Evolutionary conservation across 108 stramenopile genomes (phyloP).

Genomic region (Pseudonitzschia delicatissima): DNA sequence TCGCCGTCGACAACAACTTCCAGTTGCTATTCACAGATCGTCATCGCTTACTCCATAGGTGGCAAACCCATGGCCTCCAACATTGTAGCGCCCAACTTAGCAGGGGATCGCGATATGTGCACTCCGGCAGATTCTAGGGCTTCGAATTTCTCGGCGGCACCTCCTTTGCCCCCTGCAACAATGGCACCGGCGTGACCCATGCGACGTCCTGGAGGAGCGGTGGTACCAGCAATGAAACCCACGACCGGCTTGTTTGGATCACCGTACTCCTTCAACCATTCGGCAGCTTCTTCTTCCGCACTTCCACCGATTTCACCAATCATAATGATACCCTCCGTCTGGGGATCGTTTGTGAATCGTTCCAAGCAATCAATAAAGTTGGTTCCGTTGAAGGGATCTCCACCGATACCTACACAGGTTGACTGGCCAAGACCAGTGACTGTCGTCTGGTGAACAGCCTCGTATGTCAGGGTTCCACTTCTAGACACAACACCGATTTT

Average conservation of each 20-base stretch:
- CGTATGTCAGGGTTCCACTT: slow-evolving; percentile 96
- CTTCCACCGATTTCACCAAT: slow-evolving; percentile 99
- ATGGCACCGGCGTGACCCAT: slow-evolving; percentile 99
- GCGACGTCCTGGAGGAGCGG: slow-evolving; percentile 97
- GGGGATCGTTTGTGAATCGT: slow-evolving; percentile 96
- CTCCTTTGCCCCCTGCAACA: slow-evolving; percentile 97
- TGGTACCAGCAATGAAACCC: slow-evolving; percentile 98
- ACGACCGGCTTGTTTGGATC: slow-evolving; percentile 99
- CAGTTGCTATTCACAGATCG: too few species aligned
- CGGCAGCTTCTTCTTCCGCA: slow-evolving; percentile 98
- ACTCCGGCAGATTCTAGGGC: slow-evolving; percentile 94
- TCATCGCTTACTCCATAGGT: too few species aligned
- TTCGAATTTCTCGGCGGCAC: slow-evolving; percentile 93
- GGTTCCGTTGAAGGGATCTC: slow-evolving; percentile 99
- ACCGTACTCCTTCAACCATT: slow-evolving; percentile 94
- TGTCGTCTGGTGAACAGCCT: slow-evolving; percentile 98
- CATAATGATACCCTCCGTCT: slow-evolving; percentile 98
- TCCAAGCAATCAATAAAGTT: slow-evolving; percentile 98
- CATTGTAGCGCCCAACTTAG: slow-evolving; percentile 95
- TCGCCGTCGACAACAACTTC: too few species aligned
- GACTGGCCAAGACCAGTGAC: slow-evolving; percentile 93
- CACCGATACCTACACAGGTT: slow-evolving; percentile 98
- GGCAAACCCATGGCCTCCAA: slow-evolving; percentile 87
- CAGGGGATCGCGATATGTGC: slow-evolving; percentile 90
- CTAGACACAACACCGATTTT: slow-evolving; percentile 98